These are phyloP conservation scores for Fusarium globosum DNA, from an alignment of 2,329 filamentous ascomycete genomes.

Conservation along the genomic window DNA sequence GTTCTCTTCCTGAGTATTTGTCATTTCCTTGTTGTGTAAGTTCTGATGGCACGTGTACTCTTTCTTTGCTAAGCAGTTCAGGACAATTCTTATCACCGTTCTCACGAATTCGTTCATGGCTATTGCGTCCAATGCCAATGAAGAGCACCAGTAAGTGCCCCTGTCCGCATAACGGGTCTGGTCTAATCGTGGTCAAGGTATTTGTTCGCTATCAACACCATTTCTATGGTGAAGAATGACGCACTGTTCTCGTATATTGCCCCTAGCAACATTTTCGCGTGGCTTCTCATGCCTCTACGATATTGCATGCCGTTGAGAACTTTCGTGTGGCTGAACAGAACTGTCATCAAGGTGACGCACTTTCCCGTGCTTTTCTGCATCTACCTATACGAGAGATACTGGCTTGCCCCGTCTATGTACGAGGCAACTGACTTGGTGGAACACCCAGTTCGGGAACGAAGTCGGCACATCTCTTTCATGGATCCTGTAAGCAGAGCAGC, in stretches of 20 bases:
- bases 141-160: slow-evolving; percentile 77
- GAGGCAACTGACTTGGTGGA: slow-evolving; percentile 90
- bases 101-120: slow-evolving; percentile 96
- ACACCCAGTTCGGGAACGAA: slow-evolving; percentile 64
- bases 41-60: slow-evolving; percentile 7
- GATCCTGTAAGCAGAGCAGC: slow-evolving; percentile 66
- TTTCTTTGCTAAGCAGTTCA: slow-evolving; percentile 42
- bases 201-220: slow-evolving; percentile 94
- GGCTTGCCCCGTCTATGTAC: slow-evolving; percentile 80
- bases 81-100: slow-evolving; percentile 93
- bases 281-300: slow-evolving; percentile 85
- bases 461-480: slow-evolving; percentile 65
- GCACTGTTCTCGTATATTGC: slow-evolving; percentile 94
- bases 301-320: slow-evolving; percentile 82
- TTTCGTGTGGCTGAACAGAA: slow-evolving; percentile 89
- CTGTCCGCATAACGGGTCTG: no score
- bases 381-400: slow-evolving; percentile 84
- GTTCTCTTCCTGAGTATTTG: slow-evolving; percentile 91
- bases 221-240: slow-evolving; percentile 99
- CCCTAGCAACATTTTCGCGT: slow-evolving; percentile 90
- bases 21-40: slow-evolving; percentile 88
- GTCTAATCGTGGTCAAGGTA: slow-evolving; percentile 62
- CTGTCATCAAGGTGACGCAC: slow-evolving; percentile 90
- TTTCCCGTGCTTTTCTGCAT: slow-evolving; percentile 88
- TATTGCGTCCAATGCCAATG: slow-evolving; percentile 90